Evolutionary conservation across 1,284 basidiomycete species (phyloP).

Genomic region (Sporisorium scitamineum): DNA sequence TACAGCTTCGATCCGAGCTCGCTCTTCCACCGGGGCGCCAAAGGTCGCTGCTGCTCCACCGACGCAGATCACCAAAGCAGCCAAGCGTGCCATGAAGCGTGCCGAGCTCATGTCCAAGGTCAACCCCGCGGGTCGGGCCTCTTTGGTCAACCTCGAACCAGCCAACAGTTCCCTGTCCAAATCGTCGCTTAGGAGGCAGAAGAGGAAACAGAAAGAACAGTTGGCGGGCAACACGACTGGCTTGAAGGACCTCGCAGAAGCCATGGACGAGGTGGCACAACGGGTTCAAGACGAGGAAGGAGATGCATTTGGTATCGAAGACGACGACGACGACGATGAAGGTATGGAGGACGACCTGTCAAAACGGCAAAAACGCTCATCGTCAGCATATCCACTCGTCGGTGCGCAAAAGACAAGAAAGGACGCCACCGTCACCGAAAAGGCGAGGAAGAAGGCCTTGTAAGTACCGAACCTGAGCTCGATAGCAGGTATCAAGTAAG

Average conservation of each 20-base stretch:
- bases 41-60: slow-evolving; percentile 25
- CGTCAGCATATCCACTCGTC: slow-evolving; percentile 24
- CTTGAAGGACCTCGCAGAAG: slow-evolving; percentile 54
- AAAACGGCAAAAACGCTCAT: not conserved
- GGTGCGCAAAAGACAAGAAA: slow-evolving; percentile 29
- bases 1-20: slow-evolving; percentile 22
- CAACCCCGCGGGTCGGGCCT: slow-evolving; percentile 14
- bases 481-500: not conserved
- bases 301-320: slow-evolving; percentile 17
- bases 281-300: slow-evolving; percentile 29
- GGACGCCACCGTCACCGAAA: slow-evolving; percentile 52
- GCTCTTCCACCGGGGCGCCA: slow-evolving; percentile 18
- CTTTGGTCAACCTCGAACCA: slow-evolving; percentile 33
- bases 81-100: slow-evolving; percentile 55
- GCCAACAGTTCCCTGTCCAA: slow-evolving; percentile 43
- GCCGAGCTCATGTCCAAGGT: slow-evolving; percentile 52
- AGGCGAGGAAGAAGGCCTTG: slow-evolving; percentile 57
- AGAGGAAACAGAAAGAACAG: slow-evolving; percentile 59
- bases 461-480: slow-evolving; percentile 28
- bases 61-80: slow-evolving; percentile 51
- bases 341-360: slow-evolving; percentile 12
- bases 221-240: slow-evolving; percentile 59
- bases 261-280: slow-evolving; percentile 42
- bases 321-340: slow-evolving; percentile 30
- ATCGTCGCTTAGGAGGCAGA: slow-evolving; percentile 55